Evolutionary conservation across 2,329 filamentous ascomycete species (phyloP).

Genomic region (Verticillium dahliae): DNA sequence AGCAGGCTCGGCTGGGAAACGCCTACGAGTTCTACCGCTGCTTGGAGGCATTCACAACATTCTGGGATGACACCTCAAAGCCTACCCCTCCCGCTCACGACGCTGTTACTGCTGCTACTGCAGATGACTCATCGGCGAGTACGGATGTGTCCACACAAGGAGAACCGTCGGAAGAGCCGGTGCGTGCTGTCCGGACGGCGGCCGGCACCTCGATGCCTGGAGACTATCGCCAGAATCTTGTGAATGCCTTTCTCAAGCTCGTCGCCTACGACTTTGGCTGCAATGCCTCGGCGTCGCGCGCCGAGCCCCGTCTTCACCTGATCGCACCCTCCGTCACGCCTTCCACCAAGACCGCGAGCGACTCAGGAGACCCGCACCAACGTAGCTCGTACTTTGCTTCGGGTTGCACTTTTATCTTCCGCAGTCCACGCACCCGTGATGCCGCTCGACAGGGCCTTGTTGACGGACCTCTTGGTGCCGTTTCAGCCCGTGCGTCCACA

Average conservation of each 20-base stretch:
- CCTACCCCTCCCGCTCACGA: conserved; percentile 19
- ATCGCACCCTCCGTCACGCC: conserved; percentile 19
- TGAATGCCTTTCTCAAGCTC: conserved; percentile 56
- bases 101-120: background rate
- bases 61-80: conserved; percentile 55
- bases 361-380: conserved; percentile 4
- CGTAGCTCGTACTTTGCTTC: conserved; percentile 52
- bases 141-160: conserved; percentile 6
- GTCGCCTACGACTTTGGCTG: conserved; percentile 62
- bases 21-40: conserved; percentile 61
- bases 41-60: conserved; percentile 51
- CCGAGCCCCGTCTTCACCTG: conserved; percentile 54
- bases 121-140: conserved; percentile 1
- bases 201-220: conserved; percentile 50
- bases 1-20: conserved; percentile 51
- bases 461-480: conserved; percentile 55
- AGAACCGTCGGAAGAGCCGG: conserved; percentile 8
- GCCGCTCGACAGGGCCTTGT: conserved; percentile 52
- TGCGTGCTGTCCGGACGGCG: conserved; percentile 31
- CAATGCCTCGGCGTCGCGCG: conserved; percentile 48
- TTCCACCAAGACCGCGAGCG: background rate
- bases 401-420: conserved; percentile 53
- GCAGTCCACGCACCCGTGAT: conserved; percentile 52
- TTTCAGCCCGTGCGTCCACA: conserved; percentile 51
- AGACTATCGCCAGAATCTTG: conserved; percentile 50